Evolutionary conservation across 805 yeast genomes (phyloP).

Genomic region (Schwanniomyces yamadae): DNA sequence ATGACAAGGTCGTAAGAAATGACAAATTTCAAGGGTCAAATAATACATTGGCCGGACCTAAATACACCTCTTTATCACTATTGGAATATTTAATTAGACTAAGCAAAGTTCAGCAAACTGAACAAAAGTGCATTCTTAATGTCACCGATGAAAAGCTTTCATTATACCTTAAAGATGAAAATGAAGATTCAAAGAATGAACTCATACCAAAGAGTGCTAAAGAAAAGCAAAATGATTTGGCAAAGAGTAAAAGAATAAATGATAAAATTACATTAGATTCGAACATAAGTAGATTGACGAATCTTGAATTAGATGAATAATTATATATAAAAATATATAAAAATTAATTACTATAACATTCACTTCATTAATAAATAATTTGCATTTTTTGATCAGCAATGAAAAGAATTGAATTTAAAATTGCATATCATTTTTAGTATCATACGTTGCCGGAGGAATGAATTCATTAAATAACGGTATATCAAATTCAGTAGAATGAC

Average conservation of each 20-base stretch:
- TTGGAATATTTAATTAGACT: slow-evolving; percentile 65
- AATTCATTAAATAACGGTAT: slow-evolving; percentile 10
- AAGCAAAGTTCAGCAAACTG: slow-evolving; percentile 58
- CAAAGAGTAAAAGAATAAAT: slow-evolving; percentile 12
- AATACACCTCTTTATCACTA: slow-evolving; percentile 46
- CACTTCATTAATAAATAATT: slow-evolving; percentile 1
- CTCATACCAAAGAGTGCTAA: slow-evolving; percentile 18
- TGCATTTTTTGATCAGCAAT: slow-evolving; percentile 1
- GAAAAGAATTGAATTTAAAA: not conserved
- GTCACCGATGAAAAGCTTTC: slow-evolving; percentile 67
- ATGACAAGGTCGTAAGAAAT: slow-evolving; percentile 14
- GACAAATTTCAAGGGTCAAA: slow-evolving; percentile 14
- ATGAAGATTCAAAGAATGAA: slow-evolving; percentile 9
- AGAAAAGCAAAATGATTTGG: slow-evolving; percentile 12
- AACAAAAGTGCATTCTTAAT: slow-evolving; percentile 50
- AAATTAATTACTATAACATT: not conserved
- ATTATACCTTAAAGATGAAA: slow-evolving; percentile 60
- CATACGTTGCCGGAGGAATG: slow-evolving; percentile 9
- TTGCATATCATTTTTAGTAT: slow-evolving; percentile 6
- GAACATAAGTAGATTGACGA: slow-evolving; percentile 31
- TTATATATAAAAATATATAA: not conserved
- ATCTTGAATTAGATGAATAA: slow-evolving; percentile 21
- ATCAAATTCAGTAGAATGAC: slow-evolving; percentile 4
- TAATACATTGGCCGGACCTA: slow-evolving; percentile 8
- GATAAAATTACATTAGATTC: slow-evolving; percentile 26